Conservation (phyloP, 1,284 basidiomycete genomes). For the Ceratobasidium sp. region DNA sequence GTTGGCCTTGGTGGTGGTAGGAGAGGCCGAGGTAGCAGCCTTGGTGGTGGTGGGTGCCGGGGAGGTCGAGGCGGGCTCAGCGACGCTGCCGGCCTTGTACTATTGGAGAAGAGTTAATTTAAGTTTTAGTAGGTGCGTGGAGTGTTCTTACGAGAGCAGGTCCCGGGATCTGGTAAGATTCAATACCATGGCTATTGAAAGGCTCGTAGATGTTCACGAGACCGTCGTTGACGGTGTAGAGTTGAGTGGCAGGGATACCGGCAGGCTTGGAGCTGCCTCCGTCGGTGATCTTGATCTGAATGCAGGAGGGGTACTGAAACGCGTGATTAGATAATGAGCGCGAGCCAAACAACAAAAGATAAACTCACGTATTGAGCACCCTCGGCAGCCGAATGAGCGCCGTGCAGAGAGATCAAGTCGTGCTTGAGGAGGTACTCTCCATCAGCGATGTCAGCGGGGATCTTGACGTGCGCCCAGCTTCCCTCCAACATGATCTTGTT, state of each 20-base stretch:
- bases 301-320: slow-evolving; percentile 72
- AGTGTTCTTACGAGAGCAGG: slow-evolving; percentile 21
- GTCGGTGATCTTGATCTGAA: slow-evolving; percentile 71
- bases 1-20: neutral
- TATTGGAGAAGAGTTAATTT: neutral
- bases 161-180: slow-evolving; percentile 32
- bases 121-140: neutral
- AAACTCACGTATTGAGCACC: slow-evolving; percentile 59
- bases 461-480: slow-evolving; percentile 61
- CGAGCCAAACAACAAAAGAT: neutral
- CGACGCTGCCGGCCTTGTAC: slow-evolving; percentile 1
- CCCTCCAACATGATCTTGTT: slow-evolving; percentile 48
- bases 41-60: slow-evolving; percentile 18
- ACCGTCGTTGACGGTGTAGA: slow-evolving; percentile 24
- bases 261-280: slow-evolving; percentile 14
- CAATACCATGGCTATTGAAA: neutral
- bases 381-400: slow-evolving; percentile 63
- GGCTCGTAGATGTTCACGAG: slow-evolving; percentile 33
- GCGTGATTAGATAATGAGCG: neutral
- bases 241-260: slow-evolving; percentile 23
- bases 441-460: slow-evolving; percentile 68
- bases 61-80: slow-evolving; percentile 15
- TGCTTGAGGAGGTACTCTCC: slow-evolving; percentile 79
- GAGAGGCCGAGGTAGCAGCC: slow-evolving; percentile 41
- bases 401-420: slow-evolving; percentile 79